phyloP scores from a whole-genome alignment of 2,329 filamentous ascomycete genomes.

The Leptographium lundbergii region DNA sequence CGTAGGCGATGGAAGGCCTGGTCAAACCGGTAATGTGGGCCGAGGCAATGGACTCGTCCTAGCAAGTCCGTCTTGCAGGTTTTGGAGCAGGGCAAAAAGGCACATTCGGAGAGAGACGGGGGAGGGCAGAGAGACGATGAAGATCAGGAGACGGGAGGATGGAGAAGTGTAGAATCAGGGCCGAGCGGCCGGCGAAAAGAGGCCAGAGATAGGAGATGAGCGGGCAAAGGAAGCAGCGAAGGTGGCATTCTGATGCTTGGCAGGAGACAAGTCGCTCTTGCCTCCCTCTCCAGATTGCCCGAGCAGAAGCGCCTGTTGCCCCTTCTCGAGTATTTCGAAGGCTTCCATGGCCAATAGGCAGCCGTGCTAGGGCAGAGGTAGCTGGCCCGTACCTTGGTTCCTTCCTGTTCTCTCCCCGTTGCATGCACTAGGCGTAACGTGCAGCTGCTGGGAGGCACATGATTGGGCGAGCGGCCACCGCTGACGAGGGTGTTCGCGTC shows the following conservation, averaged over 20 bases:
- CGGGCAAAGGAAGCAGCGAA: neutral
- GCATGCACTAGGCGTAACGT: conserved; percentile 7
- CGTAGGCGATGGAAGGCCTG: no score
- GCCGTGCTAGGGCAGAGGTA: neutral
- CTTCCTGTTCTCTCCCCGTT: neutral
- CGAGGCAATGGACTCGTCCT: no score
- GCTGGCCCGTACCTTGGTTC: neutral
- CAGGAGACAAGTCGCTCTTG: neutral
- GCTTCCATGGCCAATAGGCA: neutral
- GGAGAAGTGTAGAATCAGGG: neutral
- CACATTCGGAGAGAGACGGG: neutral
- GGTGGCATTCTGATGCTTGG: neutral
- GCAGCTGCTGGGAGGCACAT: conserved; percentile 10
- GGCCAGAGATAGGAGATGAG: neutral
- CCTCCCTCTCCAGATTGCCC: neutral
- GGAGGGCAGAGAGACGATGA: neutral
- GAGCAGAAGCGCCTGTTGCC: neutral
- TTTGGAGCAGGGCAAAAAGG: no score
- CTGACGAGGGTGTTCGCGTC: neutral
- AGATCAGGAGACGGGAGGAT: neutral
- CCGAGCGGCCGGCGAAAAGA: neutral
- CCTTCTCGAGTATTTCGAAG: neutral
- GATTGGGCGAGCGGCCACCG: conserved; percentile 4
- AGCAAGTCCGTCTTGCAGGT: no score
- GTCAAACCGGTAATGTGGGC: no score